phyloP scores from a whole-genome alignment of 345 rosid species.

The Ceriops tagal region DNA sequence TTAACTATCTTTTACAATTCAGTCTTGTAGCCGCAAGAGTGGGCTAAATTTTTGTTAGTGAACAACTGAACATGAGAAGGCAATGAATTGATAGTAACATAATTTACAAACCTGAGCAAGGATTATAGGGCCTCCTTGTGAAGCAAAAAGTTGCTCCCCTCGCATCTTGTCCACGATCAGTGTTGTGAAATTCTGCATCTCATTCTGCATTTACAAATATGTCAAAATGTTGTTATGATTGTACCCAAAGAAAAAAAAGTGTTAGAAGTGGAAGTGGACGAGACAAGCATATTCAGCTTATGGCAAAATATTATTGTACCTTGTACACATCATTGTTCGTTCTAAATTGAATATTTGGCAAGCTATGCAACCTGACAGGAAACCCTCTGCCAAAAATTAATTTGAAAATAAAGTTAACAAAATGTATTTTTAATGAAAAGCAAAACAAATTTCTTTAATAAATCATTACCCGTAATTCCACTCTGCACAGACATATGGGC shows the following conservation, averaged over 20 bases:
- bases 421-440: neutral
- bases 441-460: neutral
- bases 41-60: neutral
- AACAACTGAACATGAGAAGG: neutral
- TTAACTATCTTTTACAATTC: too few relatives aligned
- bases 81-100: neutral
- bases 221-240: too few relatives aligned
- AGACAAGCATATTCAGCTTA: neutral
- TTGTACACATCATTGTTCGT: constrained; percentile 16
- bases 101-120: constrained; percentile 21
- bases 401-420: too few relatives aligned
- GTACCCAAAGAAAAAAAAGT: neutral
- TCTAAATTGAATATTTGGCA: constrained; percentile 19
- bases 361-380: constrained; percentile 19
- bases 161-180: constrained; percentile 19
- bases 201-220: constrained; percentile 11
- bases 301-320: constrained; percentile 3
- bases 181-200: constrained; percentile 23
- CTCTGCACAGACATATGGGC: constrained; percentile 27
- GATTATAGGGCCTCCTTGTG: constrained; percentile 29
- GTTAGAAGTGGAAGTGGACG: too few relatives aligned
- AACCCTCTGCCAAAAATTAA: constrained; percentile 15
- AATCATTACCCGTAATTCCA: constrained; percentile 23
- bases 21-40: too few relatives aligned
- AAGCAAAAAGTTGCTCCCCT: constrained; percentile 11